A percentile compares a stretch with the other conserved stretches of the same genome.
Evolutionary conservation across 2,329 filamentous ascomycete genomes (phyloP).

Genomic region (Aspergillus persii): DNA sequence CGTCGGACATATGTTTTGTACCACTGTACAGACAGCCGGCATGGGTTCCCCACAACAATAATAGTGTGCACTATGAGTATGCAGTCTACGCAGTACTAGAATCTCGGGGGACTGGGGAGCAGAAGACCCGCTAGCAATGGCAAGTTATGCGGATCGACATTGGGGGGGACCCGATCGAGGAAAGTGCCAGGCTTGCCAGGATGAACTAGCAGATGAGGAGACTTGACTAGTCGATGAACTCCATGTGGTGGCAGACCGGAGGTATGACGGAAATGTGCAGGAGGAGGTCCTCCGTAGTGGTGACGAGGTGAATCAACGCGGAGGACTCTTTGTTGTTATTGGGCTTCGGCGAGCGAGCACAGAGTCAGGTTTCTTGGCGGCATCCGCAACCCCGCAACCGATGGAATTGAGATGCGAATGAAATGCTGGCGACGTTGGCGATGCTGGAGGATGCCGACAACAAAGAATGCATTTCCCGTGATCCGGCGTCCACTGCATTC

Average conservation of each 20-base stretch:
- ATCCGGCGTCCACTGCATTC: not conserved
- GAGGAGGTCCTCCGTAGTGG: too few relatives aligned
- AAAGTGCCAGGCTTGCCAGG: not conserved
- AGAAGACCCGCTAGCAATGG: not conserved
- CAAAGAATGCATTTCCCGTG: too few relatives aligned
- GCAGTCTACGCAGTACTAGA: not conserved
- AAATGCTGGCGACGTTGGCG: too few relatives aligned
- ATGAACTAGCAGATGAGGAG: not conserved
- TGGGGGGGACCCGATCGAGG: constrained; percentile 1
- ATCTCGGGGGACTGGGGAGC: not conserved
- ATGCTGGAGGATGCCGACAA: too few relatives aligned
- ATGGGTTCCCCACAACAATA: not conserved
- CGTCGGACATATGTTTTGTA: not conserved
- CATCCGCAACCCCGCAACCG: not conserved
- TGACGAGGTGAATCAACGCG: not conserved
- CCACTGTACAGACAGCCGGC: not conserved
- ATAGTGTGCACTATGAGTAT: not conserved
- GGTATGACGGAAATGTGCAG: not conserved
- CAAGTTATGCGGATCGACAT: constrained; percentile 1
- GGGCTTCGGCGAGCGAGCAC: not conserved
- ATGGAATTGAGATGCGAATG: too few relatives aligned
- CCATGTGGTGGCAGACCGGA: not conserved
- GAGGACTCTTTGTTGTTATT: not conserved
- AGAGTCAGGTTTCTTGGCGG: not conserved
- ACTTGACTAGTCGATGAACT: not conserved